These are phyloP conservation scores for Chaetomium cochliodes DNA, from an alignment of 495 filamentous ascomycete genomes.

Conservation along the genomic window DNA sequence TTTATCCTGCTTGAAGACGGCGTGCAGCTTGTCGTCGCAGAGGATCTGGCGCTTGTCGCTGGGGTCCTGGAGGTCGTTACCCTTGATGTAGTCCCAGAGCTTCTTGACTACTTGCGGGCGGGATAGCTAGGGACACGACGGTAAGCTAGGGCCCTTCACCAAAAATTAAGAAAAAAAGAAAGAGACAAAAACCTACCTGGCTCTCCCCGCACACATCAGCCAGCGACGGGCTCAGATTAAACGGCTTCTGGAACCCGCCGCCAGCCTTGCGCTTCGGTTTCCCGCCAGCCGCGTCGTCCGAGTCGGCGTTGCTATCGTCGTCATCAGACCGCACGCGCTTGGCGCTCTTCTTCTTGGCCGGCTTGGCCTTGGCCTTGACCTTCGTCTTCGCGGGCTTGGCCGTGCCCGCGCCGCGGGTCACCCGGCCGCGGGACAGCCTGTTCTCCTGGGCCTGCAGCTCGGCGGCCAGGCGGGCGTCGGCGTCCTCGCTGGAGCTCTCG, in stretches of 20 bases:
- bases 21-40: constrained; percentile 86
- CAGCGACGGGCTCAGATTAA: constrained; percentile 50
- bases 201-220: constrained; percentile 57
- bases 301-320: constrained; percentile 75
- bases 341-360: constrained; percentile 69
- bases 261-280: constrained; percentile 53
- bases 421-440: constrained; percentile 57
- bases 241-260: constrained; percentile 53
- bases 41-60: constrained; percentile 85
- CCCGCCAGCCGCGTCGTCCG: constrained; percentile 48
- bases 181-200: constrained; percentile 48
- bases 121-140: constrained; percentile 60
- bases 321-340: constrained; percentile 74
- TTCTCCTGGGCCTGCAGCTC: constrained; percentile 92
- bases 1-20: constrained; percentile 84
- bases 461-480: constrained; percentile 81
- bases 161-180: neutral
- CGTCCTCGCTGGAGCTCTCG: constrained; percentile 57
- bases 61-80: constrained; percentile 82
- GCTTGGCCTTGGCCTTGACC: constrained; percentile 39
- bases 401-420: constrained; percentile 65
- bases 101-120: constrained; percentile 93
- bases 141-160: constrained; percentile 7
- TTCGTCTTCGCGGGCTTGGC: constrained; percentile 45
- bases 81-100: constrained; percentile 92